These are phyloP conservation scores for Lasiosphaeria ovina DNA, from an alignment of 495 filamentous ascomycete species.

Conservation along the genomic window DNA sequence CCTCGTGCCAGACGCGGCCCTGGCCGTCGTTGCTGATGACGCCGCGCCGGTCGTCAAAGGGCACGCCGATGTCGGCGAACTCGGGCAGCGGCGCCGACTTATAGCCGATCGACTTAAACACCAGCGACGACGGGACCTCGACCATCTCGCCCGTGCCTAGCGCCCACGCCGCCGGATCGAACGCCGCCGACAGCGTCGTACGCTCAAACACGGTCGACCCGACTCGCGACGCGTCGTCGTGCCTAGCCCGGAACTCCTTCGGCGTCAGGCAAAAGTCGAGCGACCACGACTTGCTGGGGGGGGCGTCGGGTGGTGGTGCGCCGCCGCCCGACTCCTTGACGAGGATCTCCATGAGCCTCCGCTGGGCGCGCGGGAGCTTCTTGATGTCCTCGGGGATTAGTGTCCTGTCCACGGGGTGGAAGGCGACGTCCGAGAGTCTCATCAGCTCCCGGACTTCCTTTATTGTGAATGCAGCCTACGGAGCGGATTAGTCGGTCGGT, in stretches of 20 bases:
- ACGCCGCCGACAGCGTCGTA: constrained; percentile 49
- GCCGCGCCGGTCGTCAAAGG: constrained; percentile 70
- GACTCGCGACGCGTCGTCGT: constrained; percentile 45
- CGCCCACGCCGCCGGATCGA: constrained; percentile 54
- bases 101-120: constrained; percentile 92
- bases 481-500: constrained; percentile 10
- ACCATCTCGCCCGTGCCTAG: constrained; percentile 43
- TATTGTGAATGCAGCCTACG: constrained; percentile 83
- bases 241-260: constrained; percentile 57
- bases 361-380: constrained; percentile 67
- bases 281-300: constrained; percentile 66
- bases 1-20: constrained; percentile 60
- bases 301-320: constrained; percentile 7
- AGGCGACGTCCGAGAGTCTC: constrained; percentile 68
- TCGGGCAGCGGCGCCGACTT: constrained; percentile 74
- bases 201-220: constrained; percentile 63
- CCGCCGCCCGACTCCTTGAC: constrained; percentile 59
- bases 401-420: constrained; percentile 63
- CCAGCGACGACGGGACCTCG: constrained; percentile 58
- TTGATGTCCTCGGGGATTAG: constrained; percentile 63
- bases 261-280: constrained; percentile 81
- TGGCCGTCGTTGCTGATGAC: constrained; percentile 82
- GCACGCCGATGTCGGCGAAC: constrained; percentile 71
- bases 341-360: constrained; percentile 76
- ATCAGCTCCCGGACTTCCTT: constrained; percentile 89